Conservation (phyloP, 306 rosid genomes). For the Corylus americana region DNA sequence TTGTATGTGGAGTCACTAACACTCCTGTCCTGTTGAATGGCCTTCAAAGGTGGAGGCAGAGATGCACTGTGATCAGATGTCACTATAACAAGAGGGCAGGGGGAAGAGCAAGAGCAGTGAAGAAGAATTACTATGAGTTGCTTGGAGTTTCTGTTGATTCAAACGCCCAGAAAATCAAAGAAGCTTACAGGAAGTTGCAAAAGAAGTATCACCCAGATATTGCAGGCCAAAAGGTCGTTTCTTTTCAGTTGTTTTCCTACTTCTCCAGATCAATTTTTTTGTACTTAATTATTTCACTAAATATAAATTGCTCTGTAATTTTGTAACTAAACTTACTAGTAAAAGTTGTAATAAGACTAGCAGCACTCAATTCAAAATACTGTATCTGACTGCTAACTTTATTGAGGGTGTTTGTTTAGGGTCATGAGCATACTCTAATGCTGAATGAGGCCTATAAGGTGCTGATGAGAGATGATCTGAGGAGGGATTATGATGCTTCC, state of each 20-base stretch:
- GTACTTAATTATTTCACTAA: too few relatives aligned
- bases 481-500: slow-evolving; percentile 62
- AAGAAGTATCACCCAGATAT: slow-evolving; percentile 81
- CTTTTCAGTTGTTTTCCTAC: too few relatives aligned
- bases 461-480: slow-evolving; percentile 58
- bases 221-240: slow-evolving; percentile 66
- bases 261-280: too few relatives aligned
- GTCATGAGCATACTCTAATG: slow-evolving; percentile 61
- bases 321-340: too few relatives aligned
- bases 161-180: slow-evolving; percentile 51
- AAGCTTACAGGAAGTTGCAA: slow-evolving; percentile 75
- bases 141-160: slow-evolving; percentile 71
- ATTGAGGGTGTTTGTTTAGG: slow-evolving; percentile 35
- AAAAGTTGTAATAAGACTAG: too few relatives aligned
- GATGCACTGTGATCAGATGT: slow-evolving; percentile 43
- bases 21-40: background rate
- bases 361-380: background rate
- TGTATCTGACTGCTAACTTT: background rate
- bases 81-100: slow-evolving; percentile 28
- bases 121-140: slow-evolving; percentile 61
- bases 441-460: slow-evolving; percentile 75
- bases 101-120: slow-evolving; percentile 29
- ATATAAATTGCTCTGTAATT: too few relatives aligned
- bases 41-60: slow-evolving; percentile 43
- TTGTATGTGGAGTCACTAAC: background rate